Conservation (phyloP, 208 protist genomes). For the Trypanosoma platydactyli region DNA sequence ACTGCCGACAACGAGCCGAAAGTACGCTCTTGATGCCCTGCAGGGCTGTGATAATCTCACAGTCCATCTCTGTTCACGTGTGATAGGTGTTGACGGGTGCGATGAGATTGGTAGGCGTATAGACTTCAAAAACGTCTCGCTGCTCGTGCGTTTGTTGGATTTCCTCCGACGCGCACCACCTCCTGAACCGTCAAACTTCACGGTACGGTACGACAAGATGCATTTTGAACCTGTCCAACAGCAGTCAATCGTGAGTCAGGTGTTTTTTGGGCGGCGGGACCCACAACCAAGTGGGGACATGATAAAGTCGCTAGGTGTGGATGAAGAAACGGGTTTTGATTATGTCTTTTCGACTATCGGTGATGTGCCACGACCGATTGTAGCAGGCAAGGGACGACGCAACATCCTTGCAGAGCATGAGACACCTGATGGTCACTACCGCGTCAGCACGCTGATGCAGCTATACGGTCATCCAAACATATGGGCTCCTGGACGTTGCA, state of each 20-base stretch:
- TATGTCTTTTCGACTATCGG: slow-evolving; percentile 83
- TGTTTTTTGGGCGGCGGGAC: slow-evolving; percentile 62
- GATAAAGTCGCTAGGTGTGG: slow-evolving; percentile 32
- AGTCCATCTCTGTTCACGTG: slow-evolving; percentile 48
- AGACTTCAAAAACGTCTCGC: neutral
- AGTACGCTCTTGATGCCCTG: slow-evolving; percentile 62
- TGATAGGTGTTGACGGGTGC: slow-evolving; percentile 52
- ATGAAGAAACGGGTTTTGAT: slow-evolving; percentile 63
- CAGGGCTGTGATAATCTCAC: slow-evolving; percentile 47
- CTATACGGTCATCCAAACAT: slow-evolving; percentile 74
- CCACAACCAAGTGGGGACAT: slow-evolving; percentile 32
- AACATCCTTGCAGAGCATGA: slow-evolving; percentile 77
- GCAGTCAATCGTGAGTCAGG: slow-evolving; percentile 77
- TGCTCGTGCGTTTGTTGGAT: slow-evolving; percentile 19
- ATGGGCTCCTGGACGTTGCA: slow-evolving; percentile 75
- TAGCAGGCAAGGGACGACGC: slow-evolving; percentile 21
- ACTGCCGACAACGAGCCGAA: slow-evolving; percentile 57
- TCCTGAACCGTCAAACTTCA: slow-evolving; percentile 37
- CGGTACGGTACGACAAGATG: slow-evolving; percentile 53
- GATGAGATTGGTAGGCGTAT: slow-evolving; percentile 31
- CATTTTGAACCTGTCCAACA: slow-evolving; percentile 37
- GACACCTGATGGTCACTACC: slow-evolving; percentile 75
- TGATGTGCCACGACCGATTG: slow-evolving; percentile 67
- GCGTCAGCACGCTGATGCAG: slow-evolving; percentile 83
- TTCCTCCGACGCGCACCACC: slow-evolving; percentile 7